Evolutionary conservation across 2,329 filamentous ascomycete species (phyloP), one percentile per base, ranked within the genome.

Genomic region (Penicillium sp.): DNA sequence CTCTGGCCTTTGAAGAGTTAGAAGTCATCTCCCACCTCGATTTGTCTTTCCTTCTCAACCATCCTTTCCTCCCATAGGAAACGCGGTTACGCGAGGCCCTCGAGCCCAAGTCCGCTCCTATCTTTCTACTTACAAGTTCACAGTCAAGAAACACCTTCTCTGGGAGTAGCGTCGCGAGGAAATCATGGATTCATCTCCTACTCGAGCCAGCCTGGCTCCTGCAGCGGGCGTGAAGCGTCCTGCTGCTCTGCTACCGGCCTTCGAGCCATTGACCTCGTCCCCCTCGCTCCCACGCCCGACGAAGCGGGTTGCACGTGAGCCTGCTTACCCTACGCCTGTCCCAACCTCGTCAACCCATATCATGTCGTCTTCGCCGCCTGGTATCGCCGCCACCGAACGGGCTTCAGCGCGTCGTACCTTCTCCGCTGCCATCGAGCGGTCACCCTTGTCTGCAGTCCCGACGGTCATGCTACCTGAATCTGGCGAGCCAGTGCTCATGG

Each of bases 331-430:
- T 43, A 98, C 95, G 2, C 95, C 95, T 1, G 85, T 96, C 62
- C 93, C 94, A 20, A 97, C 94, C 4, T 98, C 95, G 3, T 96
- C 92, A 67, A 96, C 94, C 48, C 91, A 91, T 70, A 91, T 97
- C 69, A 82, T 96, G 67, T 92, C 91, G 39, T 96, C 92, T 50
- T 96, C 93, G 57, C 93, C 93, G 50, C 88, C 90, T 59, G 83
- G 78, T 76, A 39, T 38, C 6, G 69, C 79, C 74, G 63, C 71
- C 58, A 50, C 73, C 73, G 69, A 81, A 67, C 81, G 79, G 73
- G 77, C 85, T 72, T 81, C 84, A 25, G 76, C 88, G 41, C 81
- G 84, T 67, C 87, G 89, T 69, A 84, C 85, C 58, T 82, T 86
- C 67, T 89, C 88, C 28, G 65, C 67, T 37, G 60, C 61, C 41